These are phyloP conservation scores for Bryum argenteum DNA, from an alignment of 225 moss, liverwort and hornwort species.

Conservation along the genomic window DNA sequence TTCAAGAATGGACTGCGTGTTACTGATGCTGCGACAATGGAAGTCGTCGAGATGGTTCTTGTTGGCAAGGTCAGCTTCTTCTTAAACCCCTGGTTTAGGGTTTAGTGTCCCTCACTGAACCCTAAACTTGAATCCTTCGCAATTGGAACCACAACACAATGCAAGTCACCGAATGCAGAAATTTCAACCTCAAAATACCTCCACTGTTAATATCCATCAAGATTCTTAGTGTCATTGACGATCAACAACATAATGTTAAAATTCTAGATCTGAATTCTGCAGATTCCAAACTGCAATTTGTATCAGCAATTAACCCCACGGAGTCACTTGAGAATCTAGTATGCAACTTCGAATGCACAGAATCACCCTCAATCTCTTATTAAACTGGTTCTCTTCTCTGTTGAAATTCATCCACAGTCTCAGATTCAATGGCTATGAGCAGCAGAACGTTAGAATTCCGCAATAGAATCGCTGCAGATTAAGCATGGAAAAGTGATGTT, in stretches of 20 bases:
- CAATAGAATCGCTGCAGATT: neutral
- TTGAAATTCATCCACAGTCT: neutral
- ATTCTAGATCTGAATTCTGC: no score
- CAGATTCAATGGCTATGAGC: neutral
- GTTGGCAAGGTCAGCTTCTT: constrained; percentile 80
- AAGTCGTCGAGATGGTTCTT: constrained; percentile 99
- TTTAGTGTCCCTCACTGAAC: neutral
- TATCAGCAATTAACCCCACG: no score
- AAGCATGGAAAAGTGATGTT: no score
- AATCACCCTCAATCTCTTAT: neutral
- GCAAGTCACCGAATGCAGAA: no score
- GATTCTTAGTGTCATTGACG: no score
- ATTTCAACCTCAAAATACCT: no score
- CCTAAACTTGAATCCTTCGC: neutral
- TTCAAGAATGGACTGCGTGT: constrained; percentile 91
- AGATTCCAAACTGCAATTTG: no score
- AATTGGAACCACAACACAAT: no score
- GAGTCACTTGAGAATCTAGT: neutral
- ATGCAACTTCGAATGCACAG: neutral
- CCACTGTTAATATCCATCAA: no score
- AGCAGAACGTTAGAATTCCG: neutral
- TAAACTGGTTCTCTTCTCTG: neutral
- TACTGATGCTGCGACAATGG: constrained; percentile 91
- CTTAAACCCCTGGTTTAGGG: constrained; percentile 25
- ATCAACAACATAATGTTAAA: no score